A percentile compares a stretch with the other conserved stretches of the same genome.
These are phyloP conservation scores for Fusarium sp. DNA, from an alignment of 2,329 filamentous ascomycete species.

Conservation along the genomic window DNA sequence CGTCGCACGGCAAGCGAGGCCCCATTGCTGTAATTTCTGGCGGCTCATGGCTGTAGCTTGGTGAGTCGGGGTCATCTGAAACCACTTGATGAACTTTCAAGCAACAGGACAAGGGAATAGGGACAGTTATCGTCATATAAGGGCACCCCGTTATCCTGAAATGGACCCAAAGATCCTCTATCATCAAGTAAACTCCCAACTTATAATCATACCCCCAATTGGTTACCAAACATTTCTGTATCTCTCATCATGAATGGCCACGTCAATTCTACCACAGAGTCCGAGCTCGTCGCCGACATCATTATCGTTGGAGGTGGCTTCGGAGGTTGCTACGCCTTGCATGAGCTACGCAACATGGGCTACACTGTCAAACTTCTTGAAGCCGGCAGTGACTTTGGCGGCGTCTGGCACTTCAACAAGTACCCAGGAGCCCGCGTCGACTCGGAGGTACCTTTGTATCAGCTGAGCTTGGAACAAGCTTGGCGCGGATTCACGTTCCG, in stretches of 20 bases:
- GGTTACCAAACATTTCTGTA: no score
- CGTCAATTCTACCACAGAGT: background rate
- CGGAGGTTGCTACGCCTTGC: constrained; percentile 17
- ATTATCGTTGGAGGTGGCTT: constrained; percentile 30
- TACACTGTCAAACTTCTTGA: constrained; percentile 19
- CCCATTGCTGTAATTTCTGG: background rate
- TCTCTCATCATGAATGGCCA: background rate
- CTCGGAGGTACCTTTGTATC: constrained; percentile 24
- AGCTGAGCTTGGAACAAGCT: constrained; percentile 1
- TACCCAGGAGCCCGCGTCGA: constrained; percentile 31
- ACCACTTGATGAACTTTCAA: no score
- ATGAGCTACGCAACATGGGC: constrained; percentile 15
- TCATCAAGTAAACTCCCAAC: no score
- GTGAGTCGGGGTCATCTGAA: background rate
- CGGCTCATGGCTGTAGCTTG: background rate
- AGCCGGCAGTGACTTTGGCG: constrained; percentile 27
- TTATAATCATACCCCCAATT: no score
- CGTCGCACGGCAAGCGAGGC: background rate
- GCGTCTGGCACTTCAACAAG: constrained; percentile 33
- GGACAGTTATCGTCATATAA: no score
- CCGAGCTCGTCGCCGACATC: background rate
- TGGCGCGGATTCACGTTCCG: background rate
- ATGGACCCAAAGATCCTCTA: no score
- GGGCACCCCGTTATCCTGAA: no score
- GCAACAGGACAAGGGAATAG: no score